Conservation (phyloP, 179 eudicot genomes). For the Gypsophila paniculata region DNA sequence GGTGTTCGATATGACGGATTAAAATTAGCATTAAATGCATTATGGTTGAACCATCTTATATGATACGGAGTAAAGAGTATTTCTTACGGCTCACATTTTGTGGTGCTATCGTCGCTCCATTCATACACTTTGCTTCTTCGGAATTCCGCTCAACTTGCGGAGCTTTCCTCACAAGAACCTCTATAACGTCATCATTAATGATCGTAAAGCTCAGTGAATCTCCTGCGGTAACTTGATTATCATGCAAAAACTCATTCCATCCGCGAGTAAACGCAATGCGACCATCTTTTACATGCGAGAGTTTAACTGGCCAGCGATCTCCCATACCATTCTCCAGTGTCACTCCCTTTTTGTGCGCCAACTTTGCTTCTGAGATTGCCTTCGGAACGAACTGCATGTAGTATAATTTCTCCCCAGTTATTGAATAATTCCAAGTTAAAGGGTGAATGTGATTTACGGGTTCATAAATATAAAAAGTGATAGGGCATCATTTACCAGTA, state of each 20-base stretch:
- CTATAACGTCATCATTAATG: constrained; percentile 15
- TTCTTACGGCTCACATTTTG: constrained; percentile 22
- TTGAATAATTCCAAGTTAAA: neutral
- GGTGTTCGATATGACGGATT: too few relatives aligned
- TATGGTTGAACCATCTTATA: neutral
- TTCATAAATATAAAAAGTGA: neutral
- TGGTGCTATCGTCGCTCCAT: constrained; percentile 1
- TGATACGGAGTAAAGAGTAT: neutral
- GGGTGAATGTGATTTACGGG: too few relatives aligned
- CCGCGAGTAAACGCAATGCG: constrained; percentile 20
- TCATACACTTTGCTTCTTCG: constrained; percentile 13
- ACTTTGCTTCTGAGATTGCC: constrained; percentile 16
- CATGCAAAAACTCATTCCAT: constrained; percentile 26
- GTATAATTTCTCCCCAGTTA: neutral
- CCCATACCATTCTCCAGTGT: constrained; percentile 24
- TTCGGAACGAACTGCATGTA: constrained; percentile 20
- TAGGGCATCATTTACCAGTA: constrained; percentile 16
- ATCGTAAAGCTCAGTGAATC: constrained; percentile 24
- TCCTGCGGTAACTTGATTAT: constrained; percentile 17
- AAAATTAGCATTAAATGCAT: neutral
- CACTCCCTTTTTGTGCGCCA: constrained; percentile 19
- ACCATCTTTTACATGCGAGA: constrained; percentile 24
- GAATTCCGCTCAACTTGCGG: constrained; percentile 15
- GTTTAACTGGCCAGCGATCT: constrained; percentile 24
- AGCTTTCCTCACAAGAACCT: constrained; percentile 19